Base-by-base conservation (phyloP, 441 rosid genomes). In the Erodium moschatum region DNA sequence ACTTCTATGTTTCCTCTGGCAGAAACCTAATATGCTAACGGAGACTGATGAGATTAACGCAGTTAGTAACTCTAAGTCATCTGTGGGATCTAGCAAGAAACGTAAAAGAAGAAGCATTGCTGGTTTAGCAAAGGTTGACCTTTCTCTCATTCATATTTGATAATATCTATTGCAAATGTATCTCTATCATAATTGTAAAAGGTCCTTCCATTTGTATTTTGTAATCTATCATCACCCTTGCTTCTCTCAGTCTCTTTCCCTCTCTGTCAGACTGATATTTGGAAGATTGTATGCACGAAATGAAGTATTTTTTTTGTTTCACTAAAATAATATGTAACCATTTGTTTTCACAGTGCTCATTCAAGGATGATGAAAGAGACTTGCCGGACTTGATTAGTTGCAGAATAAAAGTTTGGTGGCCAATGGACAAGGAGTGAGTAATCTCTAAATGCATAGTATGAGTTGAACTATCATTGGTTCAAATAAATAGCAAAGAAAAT, bases 331-430 rank as follows among this genome's bases (percentile, higher is more conserved):
- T 77, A 76, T 74, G 67, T 84, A 62, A 70, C 70, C 69, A 67
- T 74, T 58, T 61, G 40, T 68, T 29, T 58, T 69, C 75, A 63
- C 90, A 91, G 99, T 85, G 90, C 78, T 69, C 95, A 40, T 80
- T 83, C 16, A 82, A 80, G 79, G 79, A 85, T 75, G 80, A 69
- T 69, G 86, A 81, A 76, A 60, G 81, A 69, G 80, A 75, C 72
- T 70, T 83, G 54, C 96, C 82, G 67, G 98, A 92, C 74, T 77
- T 92, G 77, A 89, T 88, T 71, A 97, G 99, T 74, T 81, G 80
- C 81, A 84, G 83, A 80, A 82, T 95, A 83, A 89, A 92, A 76
- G 92, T 95, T 63, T 95, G 99, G 99, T 95, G 98, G 99, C 99
- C 99, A 69, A 78, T 89, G 96, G 99, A 95, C 82, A 95, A 90